phyloP scores from a whole-genome alignment of 331 rosid genomes.

The Prunus yedoensis region DNA sequence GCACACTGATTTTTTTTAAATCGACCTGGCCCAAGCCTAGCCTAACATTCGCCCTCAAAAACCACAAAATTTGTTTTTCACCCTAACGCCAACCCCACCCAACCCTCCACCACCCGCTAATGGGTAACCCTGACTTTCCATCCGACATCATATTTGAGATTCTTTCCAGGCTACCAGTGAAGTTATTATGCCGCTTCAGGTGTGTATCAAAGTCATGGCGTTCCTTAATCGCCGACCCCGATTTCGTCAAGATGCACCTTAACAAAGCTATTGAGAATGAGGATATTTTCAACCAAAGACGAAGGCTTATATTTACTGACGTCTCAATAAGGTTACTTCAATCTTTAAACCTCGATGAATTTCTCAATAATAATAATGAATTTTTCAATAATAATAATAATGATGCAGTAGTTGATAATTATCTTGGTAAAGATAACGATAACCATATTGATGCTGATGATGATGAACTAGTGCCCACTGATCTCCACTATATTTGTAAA shows the following conservation, averaged over 20 bases:
- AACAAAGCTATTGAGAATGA: background rate
- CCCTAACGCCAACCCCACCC: too few relatives aligned
- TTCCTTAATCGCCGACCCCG: background rate
- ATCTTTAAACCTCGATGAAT: background rate
- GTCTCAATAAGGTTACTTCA: too few relatives aligned
- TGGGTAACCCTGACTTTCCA: background rate
- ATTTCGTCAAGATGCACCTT: constrained; percentile 8
- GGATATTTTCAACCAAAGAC: background rate
- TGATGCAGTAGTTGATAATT: background rate
- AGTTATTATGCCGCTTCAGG: constrained; percentile 11
- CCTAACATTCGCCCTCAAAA: too few relatives aligned
- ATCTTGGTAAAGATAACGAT: background rate
- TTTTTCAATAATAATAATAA: background rate
- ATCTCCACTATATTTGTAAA: background rate
- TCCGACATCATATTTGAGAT: background rate
- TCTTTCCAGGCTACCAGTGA: background rate
- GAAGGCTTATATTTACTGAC: background rate
- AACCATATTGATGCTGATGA: background rate
- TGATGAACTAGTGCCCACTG: background rate
- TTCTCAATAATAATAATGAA: background rate
- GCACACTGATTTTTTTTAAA: too few relatives aligned
- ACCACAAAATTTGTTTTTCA: too few relatives aligned
- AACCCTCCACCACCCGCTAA: background rate
- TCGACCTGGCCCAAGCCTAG: too few relatives aligned
- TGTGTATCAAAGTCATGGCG: constrained; percentile 12